Evolutionary conservation across 768 basidiomycete genomes (phyloP), one percentile per base, ranked within the genome.

Genomic region (Agaricus bisporus): DNA sequence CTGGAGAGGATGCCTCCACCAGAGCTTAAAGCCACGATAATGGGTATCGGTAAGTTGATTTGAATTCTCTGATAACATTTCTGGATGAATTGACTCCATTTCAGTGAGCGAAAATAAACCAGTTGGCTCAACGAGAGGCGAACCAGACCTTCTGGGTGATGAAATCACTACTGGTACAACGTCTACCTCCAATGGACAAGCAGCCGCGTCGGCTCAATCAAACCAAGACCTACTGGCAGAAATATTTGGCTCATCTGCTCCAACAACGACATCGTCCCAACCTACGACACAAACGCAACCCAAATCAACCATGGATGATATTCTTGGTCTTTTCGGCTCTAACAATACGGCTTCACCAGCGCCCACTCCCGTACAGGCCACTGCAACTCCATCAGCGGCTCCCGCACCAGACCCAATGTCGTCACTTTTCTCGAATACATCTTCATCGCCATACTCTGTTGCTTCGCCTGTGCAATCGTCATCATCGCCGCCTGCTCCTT

Each of bases 1-100:
- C 68, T 98, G 56, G 97, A 99, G 72, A 81, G 93, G 51, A 99
- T 99, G 97, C 97, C 97, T n/a, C 89, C 92, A 5, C 97, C 97
- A 1, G 97, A 99, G 67, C 71, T 98, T 59, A 97, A 95, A 71
- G 87, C 89, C n/a, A 98, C 95, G 2, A 90, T 98, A 2, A 88
- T 95, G 78, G 97, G 92, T 43, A 79, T 88, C 56, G 90, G 93
- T 95, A 60, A 58, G 82, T 54, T 5, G 43, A 9, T 49, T 9
- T 18, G 46, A 44, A 1, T 11, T 12, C 14, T 25, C 51, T 22
- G 0, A 41, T 25, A 22, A 4, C 22, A 25, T 22, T 17, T n/a
- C 45, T 12, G 52, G 18, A 39, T 48, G 5, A 7, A 12, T 41
- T 35, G 11, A 55, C 44, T 50, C 41, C 8, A 48, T 43, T 48